Conservation (phyloP, 768 basidiomycete species). For the Lactarius vividus region DNA sequence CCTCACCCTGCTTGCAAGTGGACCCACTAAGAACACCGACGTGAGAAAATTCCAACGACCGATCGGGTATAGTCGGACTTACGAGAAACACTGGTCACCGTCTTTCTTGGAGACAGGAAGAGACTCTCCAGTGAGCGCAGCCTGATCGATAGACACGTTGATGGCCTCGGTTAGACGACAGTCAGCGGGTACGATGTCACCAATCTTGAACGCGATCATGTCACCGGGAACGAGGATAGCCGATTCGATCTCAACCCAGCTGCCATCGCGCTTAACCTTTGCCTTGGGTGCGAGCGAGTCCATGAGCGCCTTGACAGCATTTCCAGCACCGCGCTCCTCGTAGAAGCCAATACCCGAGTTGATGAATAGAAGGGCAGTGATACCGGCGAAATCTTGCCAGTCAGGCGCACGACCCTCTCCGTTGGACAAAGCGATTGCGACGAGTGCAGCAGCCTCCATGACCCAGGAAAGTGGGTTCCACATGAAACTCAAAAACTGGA, state of each 20-base stretch:
- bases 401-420: constrained; percentile 84
- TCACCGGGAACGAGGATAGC: constrained; percentile 90
- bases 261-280: constrained; percentile 81
- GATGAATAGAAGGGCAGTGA: constrained; percentile 84
- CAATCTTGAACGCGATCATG: constrained; percentile 97
- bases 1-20: constrained; percentile 98
- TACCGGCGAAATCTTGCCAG: constrained; percentile 98
- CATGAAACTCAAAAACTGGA: constrained; percentile 92
- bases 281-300: constrained; percentile 98
- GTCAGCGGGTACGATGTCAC: constrained; percentile 97
- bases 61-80: constrained; percentile 38
- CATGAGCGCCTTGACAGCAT: constrained; percentile 99
- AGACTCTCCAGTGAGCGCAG: constrained; percentile 96
- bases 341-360: constrained; percentile 99
- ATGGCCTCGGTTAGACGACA: constrained; percentile 95
- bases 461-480: constrained; percentile 99
- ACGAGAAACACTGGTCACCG: constrained; percentile 98
- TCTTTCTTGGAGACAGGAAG: constrained; percentile 89
- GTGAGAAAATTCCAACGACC: constrained; percentile 17
- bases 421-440: constrained; percentile 95
- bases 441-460: constrained; percentile 95
- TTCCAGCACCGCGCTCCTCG: constrained; percentile 95
- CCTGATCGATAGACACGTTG: constrained; percentile 98
- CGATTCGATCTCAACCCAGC: constrained; percentile 90
- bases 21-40: constrained; percentile 61